phyloP scores from a whole-genome alignment of 768 basidiomycete species.

The Kwoniella europaea region DNA sequence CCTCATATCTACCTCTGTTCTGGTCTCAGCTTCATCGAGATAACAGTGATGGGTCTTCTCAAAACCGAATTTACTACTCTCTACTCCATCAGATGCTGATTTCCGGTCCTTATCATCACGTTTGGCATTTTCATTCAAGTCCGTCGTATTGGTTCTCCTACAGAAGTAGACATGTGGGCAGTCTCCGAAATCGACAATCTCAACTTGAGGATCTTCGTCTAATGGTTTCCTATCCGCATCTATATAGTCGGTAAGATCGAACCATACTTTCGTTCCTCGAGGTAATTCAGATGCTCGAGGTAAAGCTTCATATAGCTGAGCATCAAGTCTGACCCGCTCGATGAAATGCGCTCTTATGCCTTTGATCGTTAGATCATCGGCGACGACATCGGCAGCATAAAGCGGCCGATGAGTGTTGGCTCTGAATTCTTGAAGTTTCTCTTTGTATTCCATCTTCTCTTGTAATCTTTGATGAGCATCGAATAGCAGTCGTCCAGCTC shows the following conservation, averaged over 20 bases:
- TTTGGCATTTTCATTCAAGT: conserved; percentile 11
- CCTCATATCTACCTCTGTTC: conserved; percentile 69
- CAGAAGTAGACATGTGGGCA: conserved; percentile 85
- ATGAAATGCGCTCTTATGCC: conserved; percentile 77
- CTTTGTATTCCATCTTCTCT: conserved; percentile 70
- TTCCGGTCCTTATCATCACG: background rate
- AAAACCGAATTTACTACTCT: conserved; percentile 73
- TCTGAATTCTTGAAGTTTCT: conserved; percentile 63
- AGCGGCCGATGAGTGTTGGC: conserved; percentile 78
- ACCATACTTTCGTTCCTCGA: conserved; percentile 64
- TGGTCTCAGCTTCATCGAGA: conserved; percentile 72
- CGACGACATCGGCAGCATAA: conserved; percentile 81
- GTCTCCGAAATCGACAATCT: conserved; percentile 72
- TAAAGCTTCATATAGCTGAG: conserved; percentile 44
- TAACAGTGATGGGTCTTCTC: conserved; percentile 83
- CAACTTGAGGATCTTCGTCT: conserved; percentile 65
- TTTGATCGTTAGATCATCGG: conserved; percentile 76
- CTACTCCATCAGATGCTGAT: conserved; percentile 23
- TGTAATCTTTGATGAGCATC: conserved; percentile 92
- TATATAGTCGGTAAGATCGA: conserved; percentile 78
- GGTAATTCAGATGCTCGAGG: conserved; percentile 40
- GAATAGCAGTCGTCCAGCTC: conserved; percentile 78
- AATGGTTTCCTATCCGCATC: conserved; percentile 73
- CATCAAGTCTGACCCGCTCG: conserved; percentile 59
- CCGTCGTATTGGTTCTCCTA: conserved; percentile 56